A percentile compares a stretch with the other conserved stretches of the same genome.
phyloP scores from a whole-genome alignment of 208 protist species.

The Trichomonas tenax region DNA sequence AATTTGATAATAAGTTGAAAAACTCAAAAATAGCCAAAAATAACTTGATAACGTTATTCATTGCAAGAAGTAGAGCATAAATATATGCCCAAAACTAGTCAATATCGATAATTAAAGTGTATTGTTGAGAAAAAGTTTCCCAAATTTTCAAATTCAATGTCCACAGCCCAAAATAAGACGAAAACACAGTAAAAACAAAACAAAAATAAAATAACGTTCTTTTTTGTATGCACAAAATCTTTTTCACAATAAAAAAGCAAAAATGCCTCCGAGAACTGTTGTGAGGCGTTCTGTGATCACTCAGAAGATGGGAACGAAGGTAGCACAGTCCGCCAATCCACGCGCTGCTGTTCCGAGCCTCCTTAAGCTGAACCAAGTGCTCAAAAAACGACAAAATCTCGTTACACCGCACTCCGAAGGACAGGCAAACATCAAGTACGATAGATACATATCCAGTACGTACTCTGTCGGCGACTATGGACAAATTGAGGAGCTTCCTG shows the following conservation, averaged over 20 bases:
- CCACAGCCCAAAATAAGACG: no score
- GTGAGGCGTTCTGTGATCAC: background rate
- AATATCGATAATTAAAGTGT: no score
- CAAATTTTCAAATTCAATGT: no score
- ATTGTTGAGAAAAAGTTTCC: no score
- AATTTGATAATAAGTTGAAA: no score
- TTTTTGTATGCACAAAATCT: background rate
- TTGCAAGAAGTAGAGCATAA: no score
- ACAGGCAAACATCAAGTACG: background rate
- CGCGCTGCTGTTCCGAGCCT: background rate
- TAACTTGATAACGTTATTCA: no score
- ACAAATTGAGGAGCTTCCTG: background rate
- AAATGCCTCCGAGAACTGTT: background rate
- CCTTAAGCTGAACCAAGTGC: background rate
- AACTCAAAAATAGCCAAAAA: no score
- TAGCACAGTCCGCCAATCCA: background rate
- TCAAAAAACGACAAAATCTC: background rate
- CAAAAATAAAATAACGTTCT: background rate
- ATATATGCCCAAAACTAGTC: no score
- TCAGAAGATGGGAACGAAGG: background rate
- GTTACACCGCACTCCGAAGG: background rate
- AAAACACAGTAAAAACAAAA: background rate
- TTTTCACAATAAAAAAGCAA: background rate
- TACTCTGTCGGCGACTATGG: background rate
- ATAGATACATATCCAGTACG: background rate